Evolutionary conservation across 2,329 filamentous ascomycete species (phyloP).

Genomic region (Curvularia lunata): DNA sequence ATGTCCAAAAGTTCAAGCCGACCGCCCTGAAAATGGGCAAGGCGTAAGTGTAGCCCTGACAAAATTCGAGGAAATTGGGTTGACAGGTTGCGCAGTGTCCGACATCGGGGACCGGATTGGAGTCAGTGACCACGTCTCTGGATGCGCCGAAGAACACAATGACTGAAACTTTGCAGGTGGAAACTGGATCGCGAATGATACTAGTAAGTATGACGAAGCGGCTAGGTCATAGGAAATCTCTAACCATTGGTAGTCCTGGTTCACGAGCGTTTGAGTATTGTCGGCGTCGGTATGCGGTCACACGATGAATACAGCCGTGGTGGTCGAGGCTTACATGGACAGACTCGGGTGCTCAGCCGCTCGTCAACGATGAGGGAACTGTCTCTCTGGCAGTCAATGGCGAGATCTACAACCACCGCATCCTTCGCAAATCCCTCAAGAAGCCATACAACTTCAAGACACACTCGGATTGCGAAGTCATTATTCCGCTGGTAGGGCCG

Average conservation of each 20-base stretch:
- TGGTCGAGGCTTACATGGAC: slow-evolving; percentile 32
- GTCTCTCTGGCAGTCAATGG: slow-evolving; percentile 97
- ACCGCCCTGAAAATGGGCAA: slow-evolving; percentile 92
- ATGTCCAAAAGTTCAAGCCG: slow-evolving; percentile 96
- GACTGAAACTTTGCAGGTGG: slow-evolving; percentile 67
- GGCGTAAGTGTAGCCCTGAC: slow-evolving; percentile 67
- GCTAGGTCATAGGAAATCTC: slow-evolving; percentile 17
- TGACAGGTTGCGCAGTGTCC: slow-evolving; percentile 67
- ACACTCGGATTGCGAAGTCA: slow-evolving; percentile 97
- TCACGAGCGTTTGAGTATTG: slow-evolving; percentile 96
- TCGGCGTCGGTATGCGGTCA: slow-evolving; percentile 79
- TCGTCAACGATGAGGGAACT: slow-evolving; percentile 87
- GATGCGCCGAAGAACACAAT: slow-evolving; percentile 38
- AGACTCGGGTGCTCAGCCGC: slow-evolving; percentile 95
- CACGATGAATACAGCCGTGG: slow-evolving; percentile 29
- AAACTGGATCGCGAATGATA: slow-evolving; percentile 87
- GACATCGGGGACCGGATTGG: slow-evolving; percentile 98
- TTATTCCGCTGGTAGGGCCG: slow-evolving; percentile 84
- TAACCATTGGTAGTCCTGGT: slow-evolving; percentile 68
- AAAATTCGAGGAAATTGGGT: slow-evolving; percentile 17
- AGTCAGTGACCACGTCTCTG: slow-evolving; percentile 65
- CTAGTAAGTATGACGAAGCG: slow-evolving; percentile 64
- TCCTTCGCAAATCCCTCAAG: slow-evolving; percentile 86
- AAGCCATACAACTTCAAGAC: slow-evolving; percentile 96
- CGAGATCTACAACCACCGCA: slow-evolving; percentile 99